A percentile compares a stretch with the other conserved stretches of the same genome.
These are phyloP conservation scores for Triticum turgidum DNA, from an alignment of 176 grass and related monocot species.

Conservation along the genomic window DNA sequence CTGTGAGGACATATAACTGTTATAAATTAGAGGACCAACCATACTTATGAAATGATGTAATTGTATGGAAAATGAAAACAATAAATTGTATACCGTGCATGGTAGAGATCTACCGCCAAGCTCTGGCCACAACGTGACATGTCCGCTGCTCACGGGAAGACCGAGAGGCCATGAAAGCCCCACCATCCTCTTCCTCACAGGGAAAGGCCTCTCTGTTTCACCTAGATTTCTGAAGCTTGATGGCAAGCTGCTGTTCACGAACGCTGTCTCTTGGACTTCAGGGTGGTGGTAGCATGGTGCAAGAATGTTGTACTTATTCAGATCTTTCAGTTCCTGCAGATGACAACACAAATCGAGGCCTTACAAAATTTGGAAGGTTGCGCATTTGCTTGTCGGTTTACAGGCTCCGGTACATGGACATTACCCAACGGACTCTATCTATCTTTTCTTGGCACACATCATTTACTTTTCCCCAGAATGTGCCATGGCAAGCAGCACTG, in stretches of 20 bases:
- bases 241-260: conserved; percentile 57
- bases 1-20: conserved; percentile 23
- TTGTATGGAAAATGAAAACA: not conserved
- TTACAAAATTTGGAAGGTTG: not conserved
- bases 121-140: conserved; percentile 63
- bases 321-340: conserved; percentile 55
- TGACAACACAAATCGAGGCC: not conserved
- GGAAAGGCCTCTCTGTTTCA: conserved; percentile 63
- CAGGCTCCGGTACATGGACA: not conserved
- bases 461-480: conserved; percentile 51
- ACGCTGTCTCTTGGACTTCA: conserved; percentile 41
- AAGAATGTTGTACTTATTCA: conserved; percentile 67
- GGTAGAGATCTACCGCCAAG: conserved; percentile 66
- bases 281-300: conserved; percentile 66
- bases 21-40: not conserved
- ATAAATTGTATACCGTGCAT: conserved; percentile 57
- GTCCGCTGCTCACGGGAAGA: conserved; percentile 45
- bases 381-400: not conserved
- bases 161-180: conserved; percentile 84
- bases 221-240: conserved; percentile 79
- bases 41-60: not conserved
- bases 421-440: conserved; percentile 61
- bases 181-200: conserved; percentile 87
- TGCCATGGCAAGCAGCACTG: conserved; percentile 54
- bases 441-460: conserved; percentile 46